A percentile compares a stretch with the other conserved stretches of the same genome.
Evolutionary conservation across 257 asterid species (phyloP).

Genomic region (Lithospermum erythrorhizon): DNA sequence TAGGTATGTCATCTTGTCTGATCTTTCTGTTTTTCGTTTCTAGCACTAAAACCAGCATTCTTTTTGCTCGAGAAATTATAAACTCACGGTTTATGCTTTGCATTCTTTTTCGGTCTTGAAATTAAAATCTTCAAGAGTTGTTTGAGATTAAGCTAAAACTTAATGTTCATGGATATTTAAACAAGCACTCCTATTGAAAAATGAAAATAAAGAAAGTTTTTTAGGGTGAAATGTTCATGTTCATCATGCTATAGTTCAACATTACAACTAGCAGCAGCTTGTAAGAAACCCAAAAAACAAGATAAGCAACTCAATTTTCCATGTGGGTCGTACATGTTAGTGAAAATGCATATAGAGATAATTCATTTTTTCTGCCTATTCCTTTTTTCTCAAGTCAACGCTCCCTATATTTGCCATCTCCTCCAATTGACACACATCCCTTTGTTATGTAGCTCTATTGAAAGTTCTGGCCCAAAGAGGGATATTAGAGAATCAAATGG

Average conservation of each 20-base stretch:
- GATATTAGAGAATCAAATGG: slow-evolving; percentile 40
- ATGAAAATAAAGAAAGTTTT: too few relatives aligned
- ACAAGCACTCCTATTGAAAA: not conserved
- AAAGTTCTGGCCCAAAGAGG: slow-evolving; percentile 79
- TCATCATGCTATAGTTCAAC: not conserved
- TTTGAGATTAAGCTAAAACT: too few relatives aligned
- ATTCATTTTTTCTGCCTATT: not conserved
- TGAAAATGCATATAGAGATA: not conserved
- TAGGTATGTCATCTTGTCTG: slow-evolving; percentile 42
- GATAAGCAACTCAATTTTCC: not conserved
- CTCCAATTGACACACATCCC: slow-evolving; percentile 4
- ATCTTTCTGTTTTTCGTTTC: slow-evolving; percentile 1
- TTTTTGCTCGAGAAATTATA: not conserved
- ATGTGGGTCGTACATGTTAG: not conserved
- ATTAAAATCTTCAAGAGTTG: too few relatives aligned
- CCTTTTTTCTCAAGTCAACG: not conserved
- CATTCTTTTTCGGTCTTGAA: too few relatives aligned
- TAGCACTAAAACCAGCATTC: not conserved
- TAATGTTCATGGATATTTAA: too few relatives aligned
- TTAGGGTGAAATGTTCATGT: too few relatives aligned
- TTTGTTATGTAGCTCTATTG: slow-evolving; percentile 57
- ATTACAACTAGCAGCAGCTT: not conserved
- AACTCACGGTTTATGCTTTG: not conserved
- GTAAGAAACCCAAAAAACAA: not conserved
- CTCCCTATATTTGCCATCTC: not conserved